phyloP scores from a whole-genome alignment of 176 grass and related monocot genomes.

The Eleusine coracana region DNA sequence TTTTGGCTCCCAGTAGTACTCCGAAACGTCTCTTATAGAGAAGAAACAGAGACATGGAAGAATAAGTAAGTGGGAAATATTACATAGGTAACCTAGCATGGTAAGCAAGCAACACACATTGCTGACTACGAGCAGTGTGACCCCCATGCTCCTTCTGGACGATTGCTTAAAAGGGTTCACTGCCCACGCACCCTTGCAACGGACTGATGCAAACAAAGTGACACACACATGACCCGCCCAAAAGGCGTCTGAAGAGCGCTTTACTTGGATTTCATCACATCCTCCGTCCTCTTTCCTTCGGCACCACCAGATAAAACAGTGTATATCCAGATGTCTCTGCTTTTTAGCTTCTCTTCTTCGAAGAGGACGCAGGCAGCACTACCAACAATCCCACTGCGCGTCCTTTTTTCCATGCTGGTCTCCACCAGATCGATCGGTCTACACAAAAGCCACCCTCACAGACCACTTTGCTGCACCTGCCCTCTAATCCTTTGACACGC shows the following conservation, averaged over 20 bases:
- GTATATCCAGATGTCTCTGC: not conserved
- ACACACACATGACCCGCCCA: not conserved
- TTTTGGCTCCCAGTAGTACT: not conserved
- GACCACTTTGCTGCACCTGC: slow-evolving; percentile 23
- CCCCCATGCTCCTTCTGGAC: not conserved
- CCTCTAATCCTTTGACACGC: slow-evolving; percentile 30
- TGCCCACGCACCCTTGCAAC: not conserved
- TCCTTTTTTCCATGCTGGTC: slow-evolving; percentile 61
- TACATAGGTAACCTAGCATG: not conserved
- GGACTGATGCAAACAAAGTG: not conserved
- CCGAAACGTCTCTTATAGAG: not conserved
- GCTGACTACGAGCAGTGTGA: not conserved
- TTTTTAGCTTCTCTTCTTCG: not conserved
- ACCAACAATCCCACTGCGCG: slow-evolving; percentile 24
- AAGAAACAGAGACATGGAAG: not conserved
- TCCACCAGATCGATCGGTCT: slow-evolving; percentile 42
- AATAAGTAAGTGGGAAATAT: not conserved
- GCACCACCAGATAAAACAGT: not conserved
- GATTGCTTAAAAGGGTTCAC: not conserved
- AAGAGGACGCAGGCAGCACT: not conserved
- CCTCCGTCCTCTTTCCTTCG: not conserved
- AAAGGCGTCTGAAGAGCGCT: not conserved
- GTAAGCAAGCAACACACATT: not conserved
- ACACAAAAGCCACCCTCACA: slow-evolving; percentile 43
- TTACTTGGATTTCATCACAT: not conserved